phyloP scores from a whole-genome alignment of 805 yeast genomes.

The Pichia nanzhaoensis region DNA sequence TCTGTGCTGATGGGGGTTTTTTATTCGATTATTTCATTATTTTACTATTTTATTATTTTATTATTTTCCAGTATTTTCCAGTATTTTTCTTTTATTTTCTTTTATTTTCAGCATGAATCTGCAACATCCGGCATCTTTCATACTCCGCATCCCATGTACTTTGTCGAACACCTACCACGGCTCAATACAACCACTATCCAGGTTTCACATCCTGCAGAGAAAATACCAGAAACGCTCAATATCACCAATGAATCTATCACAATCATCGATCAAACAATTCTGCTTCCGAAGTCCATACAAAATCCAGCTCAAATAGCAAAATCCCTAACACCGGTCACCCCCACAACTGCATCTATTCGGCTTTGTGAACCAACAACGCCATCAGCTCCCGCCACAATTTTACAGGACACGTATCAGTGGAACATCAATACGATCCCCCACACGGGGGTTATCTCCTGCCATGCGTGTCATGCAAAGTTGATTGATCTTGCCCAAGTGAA shows the following conservation, averaged over 20 bases:
- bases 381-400: not conserved
- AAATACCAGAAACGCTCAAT: not conserved
- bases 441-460: no score
- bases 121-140: no score
- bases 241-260: not conserved
- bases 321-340: not conserved
- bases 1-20: no score
- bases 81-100: no score
- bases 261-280: not conserved
- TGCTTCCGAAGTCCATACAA: not conserved
- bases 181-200: slow-evolving; percentile 18
- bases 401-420: slow-evolving; percentile 23
- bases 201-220: slow-evolving; percentile 8
- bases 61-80: no score
- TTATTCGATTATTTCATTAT: no score
- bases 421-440: slow-evolving; percentile 8
- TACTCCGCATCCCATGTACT: slow-evolving; percentile 5
- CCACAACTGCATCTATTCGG: not conserved
- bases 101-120: no score
- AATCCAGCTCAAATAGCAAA: not conserved
- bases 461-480: slow-evolving; percentile 13
- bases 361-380: not conserved
- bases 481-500: slow-evolving; percentile 29
- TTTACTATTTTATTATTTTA: no score
- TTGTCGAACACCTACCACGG: slow-evolving; percentile 23